phyloP scores from a whole-genome alignment of 139 green algal species.

The Desmodesmus armatus region DNA sequence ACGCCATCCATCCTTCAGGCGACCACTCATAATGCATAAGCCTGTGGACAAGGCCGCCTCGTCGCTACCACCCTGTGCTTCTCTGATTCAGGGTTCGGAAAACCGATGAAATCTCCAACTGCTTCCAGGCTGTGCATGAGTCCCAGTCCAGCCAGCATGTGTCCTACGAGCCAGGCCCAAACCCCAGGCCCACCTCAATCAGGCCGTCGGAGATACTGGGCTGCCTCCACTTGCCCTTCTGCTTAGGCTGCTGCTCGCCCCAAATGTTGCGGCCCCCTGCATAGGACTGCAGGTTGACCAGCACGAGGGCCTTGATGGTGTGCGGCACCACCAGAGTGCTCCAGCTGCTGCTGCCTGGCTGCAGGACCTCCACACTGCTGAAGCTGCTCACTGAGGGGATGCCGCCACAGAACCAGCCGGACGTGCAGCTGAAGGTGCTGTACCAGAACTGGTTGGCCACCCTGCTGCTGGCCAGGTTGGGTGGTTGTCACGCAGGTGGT shows the following conservation, averaged over 20 bases:
- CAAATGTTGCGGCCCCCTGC: constrained; percentile 86
- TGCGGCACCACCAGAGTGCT: constrained; percentile 60
- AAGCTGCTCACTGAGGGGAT: constrained; percentile 43
- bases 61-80: too few relatives aligned
- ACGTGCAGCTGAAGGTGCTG: constrained; percentile 56
- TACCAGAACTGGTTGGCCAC: constrained; percentile 86
- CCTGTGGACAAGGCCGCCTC: too few relatives aligned
- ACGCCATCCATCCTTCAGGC: too few relatives aligned
- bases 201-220: constrained; percentile 80
- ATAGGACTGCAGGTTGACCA: constrained; percentile 88
- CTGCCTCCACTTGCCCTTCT: constrained; percentile 6
- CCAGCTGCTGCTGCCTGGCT: constrained; percentile 55
- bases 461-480: constrained; percentile 51
- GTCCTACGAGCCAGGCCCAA: not conserved
- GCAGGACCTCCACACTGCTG: constrained; percentile 63
- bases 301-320: constrained; percentile 75
- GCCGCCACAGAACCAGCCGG: constrained; percentile 81
- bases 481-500: constrained; percentile 77
- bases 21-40: too few relatives aligned
- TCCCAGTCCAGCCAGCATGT: not conserved
- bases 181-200: constrained; percentile 69
- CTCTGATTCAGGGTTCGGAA: too few relatives aligned
- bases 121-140: not conserved
- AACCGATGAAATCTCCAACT: too few relatives aligned
- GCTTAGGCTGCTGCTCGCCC: constrained; percentile 58